Conservation (phyloP, 1,284 basidiomycete species). For the Malassezia yamatoensis region DNA sequence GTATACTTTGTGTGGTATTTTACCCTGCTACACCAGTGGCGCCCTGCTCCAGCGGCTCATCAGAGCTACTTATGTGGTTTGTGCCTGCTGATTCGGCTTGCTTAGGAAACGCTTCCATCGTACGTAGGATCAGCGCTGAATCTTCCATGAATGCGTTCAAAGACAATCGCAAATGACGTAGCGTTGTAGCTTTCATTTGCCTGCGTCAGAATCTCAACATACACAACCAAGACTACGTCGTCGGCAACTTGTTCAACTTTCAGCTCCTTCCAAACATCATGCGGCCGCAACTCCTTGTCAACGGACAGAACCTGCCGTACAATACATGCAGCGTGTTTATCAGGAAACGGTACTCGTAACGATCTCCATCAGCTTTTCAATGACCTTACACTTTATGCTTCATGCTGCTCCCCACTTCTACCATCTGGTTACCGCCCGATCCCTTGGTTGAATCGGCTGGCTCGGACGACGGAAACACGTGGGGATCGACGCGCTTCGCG, state of each 20-base stretch:
- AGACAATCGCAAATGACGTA: slow-evolving; percentile 30
- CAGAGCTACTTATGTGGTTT: neutral
- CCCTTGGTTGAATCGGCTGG: too few species aligned
- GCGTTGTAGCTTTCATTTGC: slow-evolving; percentile 24
- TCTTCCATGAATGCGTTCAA: slow-evolving; percentile 36
- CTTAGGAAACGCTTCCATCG: slow-evolving; percentile 25
- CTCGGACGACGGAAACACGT: too few species aligned
- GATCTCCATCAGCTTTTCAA: slow-evolving; percentile 20
- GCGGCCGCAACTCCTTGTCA: slow-evolving; percentile 35
- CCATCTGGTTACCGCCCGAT: too few species aligned
- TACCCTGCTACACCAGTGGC: slow-evolving; percentile 29
- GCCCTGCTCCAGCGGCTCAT: slow-evolving; percentile 30
- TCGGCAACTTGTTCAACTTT: slow-evolving; percentile 9
- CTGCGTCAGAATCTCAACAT: slow-evolving; percentile 7
- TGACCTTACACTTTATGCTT: slow-evolving; percentile 10
- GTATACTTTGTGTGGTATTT: neutral
- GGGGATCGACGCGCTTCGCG: slow-evolving; percentile 1
- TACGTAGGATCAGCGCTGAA: slow-evolving; percentile 25
- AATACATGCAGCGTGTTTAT: slow-evolving; percentile 17
- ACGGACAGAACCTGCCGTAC: slow-evolving; percentile 26
- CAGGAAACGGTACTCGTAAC: slow-evolving; percentile 28
- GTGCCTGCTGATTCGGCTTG: neutral
- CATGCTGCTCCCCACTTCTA: neutral
- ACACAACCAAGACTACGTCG: neutral
- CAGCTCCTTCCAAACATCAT: slow-evolving; percentile 28